phyloP scores from a whole-genome alignment of 2,329 filamentous ascomycete genomes.

The Ceratocystis huliohia region DNA sequence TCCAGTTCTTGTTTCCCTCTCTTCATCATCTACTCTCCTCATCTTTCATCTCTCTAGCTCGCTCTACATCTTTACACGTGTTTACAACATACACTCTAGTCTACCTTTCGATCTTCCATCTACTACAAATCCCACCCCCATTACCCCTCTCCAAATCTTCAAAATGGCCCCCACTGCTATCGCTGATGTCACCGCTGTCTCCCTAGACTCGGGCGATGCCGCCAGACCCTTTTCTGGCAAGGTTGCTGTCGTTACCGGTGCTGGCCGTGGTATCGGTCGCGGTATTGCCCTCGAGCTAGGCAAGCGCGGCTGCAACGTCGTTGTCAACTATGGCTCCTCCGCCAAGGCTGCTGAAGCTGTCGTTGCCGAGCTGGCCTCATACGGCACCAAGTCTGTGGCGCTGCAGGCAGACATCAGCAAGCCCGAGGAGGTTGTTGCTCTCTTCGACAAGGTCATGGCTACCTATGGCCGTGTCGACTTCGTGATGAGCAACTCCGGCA shows the following conservation, averaged over 20 bases:
- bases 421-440: slow-evolving; percentile 43
- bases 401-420: slow-evolving; percentile 54
- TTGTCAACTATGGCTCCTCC: slow-evolving; percentile 55
- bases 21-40: background rate
- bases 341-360: slow-evolving; percentile 43
- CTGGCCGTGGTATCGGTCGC: slow-evolving; percentile 52
- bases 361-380: slow-evolving; percentile 41
- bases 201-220: slow-evolving; percentile 23
- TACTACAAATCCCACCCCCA: background rate
- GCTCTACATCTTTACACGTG: background rate
- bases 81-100: background rate
- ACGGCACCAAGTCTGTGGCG: slow-evolving; percentile 45
- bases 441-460: slow-evolving; percentile 52
- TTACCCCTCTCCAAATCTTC: background rate
- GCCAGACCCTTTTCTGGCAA: slow-evolving; percentile 36
- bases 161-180: slow-evolving; percentile 22
- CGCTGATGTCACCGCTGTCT: slow-evolving; percentile 20
- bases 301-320: slow-evolving; percentile 49
- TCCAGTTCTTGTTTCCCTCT: background rate
- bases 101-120: background rate
- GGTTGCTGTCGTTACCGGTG: slow-evolving; percentile 50
- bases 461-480: slow-evolving; percentile 60
- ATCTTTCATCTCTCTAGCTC: background rate
- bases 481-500: slow-evolving; percentile 59
- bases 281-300: slow-evolving; percentile 56